These are phyloP conservation scores for Podila epicladia DNA, from an alignment of 192 early-diverging fungal genomes.

Conservation along the genomic window DNA sequence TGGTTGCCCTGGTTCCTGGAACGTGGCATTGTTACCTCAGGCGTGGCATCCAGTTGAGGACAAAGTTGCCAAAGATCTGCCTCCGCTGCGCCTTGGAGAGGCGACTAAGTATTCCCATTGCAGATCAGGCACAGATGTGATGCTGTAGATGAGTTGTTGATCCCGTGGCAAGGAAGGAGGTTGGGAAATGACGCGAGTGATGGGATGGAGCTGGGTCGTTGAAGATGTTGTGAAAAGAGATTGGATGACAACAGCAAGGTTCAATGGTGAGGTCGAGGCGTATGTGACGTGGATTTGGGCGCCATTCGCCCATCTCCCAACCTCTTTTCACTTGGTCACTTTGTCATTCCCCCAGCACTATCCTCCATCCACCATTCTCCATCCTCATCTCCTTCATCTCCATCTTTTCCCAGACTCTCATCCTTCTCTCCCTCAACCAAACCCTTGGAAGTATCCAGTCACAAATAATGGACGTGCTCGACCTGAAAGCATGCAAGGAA, in stretches of 20 bases:
- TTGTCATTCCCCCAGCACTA: conserved; percentile 1
- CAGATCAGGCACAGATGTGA: not conserved
- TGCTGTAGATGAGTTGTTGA: not conserved
- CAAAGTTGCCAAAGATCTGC: conserved; percentile 33
- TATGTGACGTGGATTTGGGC: conserved; percentile 3
- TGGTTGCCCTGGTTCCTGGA: not conserved
- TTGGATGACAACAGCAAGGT: not conserved
- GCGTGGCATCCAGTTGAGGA: conserved; percentile 33
- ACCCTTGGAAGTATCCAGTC: not conserved
- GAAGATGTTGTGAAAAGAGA: not conserved
- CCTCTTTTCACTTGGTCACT: not conserved
- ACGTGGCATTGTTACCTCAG: conserved; percentile 19
- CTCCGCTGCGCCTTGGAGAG: conserved; percentile 34
- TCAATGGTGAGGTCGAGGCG: not conserved
- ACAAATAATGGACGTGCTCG: conserved; percentile 57
- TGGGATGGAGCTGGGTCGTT: too few species aligned
- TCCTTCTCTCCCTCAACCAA: not conserved
- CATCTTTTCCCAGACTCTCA: not conserved
- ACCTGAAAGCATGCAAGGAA: conserved; percentile 64
- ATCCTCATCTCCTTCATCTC: not conserved
- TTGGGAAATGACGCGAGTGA: too few species aligned
- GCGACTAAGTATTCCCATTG: conserved; percentile 37
- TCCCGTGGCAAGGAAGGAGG: too few species aligned
- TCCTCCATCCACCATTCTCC: not conserved
- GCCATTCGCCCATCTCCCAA: not conserved